Conservation (phyloP, 2,329 filamentous ascomycete species). For the Colletotrichum simmondsii region DNA sequence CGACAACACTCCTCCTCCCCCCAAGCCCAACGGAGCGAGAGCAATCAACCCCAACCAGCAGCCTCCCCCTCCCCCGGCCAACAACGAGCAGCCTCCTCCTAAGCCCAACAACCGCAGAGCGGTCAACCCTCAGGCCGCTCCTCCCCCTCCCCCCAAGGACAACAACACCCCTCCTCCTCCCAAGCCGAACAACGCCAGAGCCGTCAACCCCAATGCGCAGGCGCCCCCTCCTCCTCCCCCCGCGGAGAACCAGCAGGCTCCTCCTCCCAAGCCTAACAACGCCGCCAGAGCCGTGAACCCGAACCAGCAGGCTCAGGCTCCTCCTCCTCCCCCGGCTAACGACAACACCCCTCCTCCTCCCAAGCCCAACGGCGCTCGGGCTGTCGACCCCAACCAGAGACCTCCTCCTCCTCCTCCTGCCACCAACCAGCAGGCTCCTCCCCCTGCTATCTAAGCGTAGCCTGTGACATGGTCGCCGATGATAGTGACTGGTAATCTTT, state of each 20-base stretch:
- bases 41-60: background rate
- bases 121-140: background rate
- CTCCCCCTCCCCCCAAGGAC: background rate
- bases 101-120: background rate
- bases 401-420: background rate
- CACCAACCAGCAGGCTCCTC: background rate
- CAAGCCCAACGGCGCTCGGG: background rate
- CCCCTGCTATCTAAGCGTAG: background rate
- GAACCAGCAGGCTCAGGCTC: no score
- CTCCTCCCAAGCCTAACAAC: background rate
- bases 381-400: background rate
- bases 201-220: background rate
- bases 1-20: background rate
- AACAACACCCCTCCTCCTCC: background rate
- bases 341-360: background rate
- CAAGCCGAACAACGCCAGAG: background rate
- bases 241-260: background rate
- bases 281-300: no score
- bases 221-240: background rate
- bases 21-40: background rate
- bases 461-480: no score
- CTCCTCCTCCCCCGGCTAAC: background rate
- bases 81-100: constrained; percentile 1
- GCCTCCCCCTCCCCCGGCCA: background rate
- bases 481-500: no score